Conservation (phyloP, 148 eudicot species). For the Dianthus caryophyllus region DNA sequence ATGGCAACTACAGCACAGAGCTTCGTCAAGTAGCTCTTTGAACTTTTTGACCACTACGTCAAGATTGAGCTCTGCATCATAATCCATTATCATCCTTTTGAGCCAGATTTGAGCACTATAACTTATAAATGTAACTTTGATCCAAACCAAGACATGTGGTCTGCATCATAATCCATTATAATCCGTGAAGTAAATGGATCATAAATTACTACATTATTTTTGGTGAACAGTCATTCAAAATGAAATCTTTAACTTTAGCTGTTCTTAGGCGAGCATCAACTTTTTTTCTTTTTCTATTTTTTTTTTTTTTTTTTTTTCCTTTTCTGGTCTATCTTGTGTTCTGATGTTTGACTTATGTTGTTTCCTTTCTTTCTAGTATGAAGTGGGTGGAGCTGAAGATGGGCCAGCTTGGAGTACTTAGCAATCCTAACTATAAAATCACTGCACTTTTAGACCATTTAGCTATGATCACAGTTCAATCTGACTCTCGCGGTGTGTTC, state of each 20-base stretch:
- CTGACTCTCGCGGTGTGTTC: constrained; percentile 77
- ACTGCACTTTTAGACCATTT: constrained; percentile 91
- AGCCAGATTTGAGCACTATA: too few species aligned
- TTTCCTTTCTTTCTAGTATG: constrained; percentile 58
- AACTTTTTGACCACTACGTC: too few species aligned
- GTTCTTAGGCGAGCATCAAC: neutral
- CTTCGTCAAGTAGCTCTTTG: too few species aligned
- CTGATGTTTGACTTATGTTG: neutral
- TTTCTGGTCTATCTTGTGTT: too few species aligned
- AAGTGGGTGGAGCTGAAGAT: constrained; percentile 96
- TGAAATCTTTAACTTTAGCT: neutral
- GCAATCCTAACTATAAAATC: constrained; percentile 82
- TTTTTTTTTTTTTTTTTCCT: too few species aligned
- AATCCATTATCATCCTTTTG: too few species aligned
- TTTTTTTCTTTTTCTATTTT: too few species aligned
- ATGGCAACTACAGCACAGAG: too few species aligned
- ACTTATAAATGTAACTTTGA: too few species aligned
- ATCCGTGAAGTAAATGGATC: neutral
- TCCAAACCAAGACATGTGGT: too few species aligned
- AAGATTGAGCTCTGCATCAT: too few species aligned
- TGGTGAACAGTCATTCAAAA: neutral
- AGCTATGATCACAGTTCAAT: constrained; percentile 94
- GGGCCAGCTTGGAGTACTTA: constrained; percentile 92
- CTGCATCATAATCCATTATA: neutral
- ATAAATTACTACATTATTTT: neutral